A percentile compares a stretch with the other conserved stretches of the same genome.
phyloP scores from a whole-genome alignment of 257 asterid species.

The Paulownia fortunei region DNA sequence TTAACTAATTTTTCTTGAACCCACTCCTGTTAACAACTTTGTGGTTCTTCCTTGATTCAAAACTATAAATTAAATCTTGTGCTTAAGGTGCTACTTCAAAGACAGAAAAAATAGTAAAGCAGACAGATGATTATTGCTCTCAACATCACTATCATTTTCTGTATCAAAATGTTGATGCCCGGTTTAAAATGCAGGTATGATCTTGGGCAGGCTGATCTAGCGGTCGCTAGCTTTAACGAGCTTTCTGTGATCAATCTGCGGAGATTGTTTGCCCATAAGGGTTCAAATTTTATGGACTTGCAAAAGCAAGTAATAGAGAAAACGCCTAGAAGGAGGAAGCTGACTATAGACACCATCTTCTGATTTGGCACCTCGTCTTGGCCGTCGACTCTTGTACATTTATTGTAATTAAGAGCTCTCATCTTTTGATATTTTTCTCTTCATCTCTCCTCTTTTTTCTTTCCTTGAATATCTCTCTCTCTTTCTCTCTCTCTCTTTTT shows the following conservation, averaged over 20 bases:
- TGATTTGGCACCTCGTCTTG: slow-evolving; percentile 33
- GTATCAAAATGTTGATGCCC: not conserved
- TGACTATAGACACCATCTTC: slow-evolving; percentile 83
- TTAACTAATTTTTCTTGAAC: too few relatives aligned
- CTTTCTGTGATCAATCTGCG: slow-evolving; percentile 91
- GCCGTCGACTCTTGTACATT: slow-evolving; percentile 33
- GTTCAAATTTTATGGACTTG: slow-evolving; percentile 87
- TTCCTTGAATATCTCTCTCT: not conserved
- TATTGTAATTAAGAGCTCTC: slow-evolving; percentile 30
- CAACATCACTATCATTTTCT: not conserved
- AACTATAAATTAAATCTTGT: not conserved
- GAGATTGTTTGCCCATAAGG: slow-evolving; percentile 84
- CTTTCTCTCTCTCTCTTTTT: not conserved
- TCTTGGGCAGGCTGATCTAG: slow-evolving; percentile 88
- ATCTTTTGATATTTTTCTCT: slow-evolving; percentile 7
- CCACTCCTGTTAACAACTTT: too few relatives aligned
- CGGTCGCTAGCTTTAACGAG: slow-evolving; percentile 78
- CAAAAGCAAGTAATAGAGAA: slow-evolving; percentile 82
- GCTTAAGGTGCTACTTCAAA: not conserved
- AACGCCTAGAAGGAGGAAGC: slow-evolving; percentile 78
- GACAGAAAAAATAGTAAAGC: not conserved
- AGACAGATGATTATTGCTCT: not conserved
- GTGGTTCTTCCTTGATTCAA: not conserved
- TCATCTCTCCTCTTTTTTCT: not conserved
- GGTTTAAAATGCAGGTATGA: slow-evolving; percentile 62